A percentile compares a stretch with the other conserved stretches of the same genome.
Evolutionary conservation across 352 stramenopile species (phyloP).

Genomic region (Pythium vanterpoolii): DNA sequence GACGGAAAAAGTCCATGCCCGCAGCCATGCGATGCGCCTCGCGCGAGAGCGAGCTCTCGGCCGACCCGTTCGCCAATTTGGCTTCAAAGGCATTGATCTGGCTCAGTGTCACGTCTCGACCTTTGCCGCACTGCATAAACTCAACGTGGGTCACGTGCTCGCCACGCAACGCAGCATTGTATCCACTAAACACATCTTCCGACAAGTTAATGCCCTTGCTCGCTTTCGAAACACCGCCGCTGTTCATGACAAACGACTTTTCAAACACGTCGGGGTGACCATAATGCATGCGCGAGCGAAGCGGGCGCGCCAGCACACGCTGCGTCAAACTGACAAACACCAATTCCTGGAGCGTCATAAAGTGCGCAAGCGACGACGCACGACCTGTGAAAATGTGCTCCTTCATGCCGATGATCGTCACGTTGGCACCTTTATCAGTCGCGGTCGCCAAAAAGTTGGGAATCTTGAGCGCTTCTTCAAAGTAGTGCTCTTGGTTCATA

Average conservation of each 20-base stretch:
- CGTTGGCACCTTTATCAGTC: slow-evolving; percentile 56
- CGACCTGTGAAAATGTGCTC: slow-evolving; percentile 88
- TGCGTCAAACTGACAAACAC: slow-evolving; percentile 88
- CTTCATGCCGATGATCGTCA: slow-evolving; percentile 88
- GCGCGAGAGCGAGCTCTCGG: slow-evolving; percentile 76
- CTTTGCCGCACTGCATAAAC: slow-evolving; percentile 88
- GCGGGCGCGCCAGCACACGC: slow-evolving; percentile 69
- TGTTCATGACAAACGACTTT: slow-evolving; percentile 85
- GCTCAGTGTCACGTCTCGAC: slow-evolving; percentile 83
- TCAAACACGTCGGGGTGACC: slow-evolving; percentile 88
- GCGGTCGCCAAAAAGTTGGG: slow-evolving; percentile 83
- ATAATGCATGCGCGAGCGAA: slow-evolving; percentile 86
- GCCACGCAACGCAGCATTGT: slow-evolving; percentile 77
- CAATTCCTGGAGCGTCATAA: slow-evolving; percentile 87
- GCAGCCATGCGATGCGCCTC: slow-evolving; percentile 80
- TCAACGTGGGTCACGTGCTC: slow-evolving; percentile 79
- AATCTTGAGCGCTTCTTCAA: slow-evolving; percentile 89
- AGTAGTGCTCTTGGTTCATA: slow-evolving; percentile 91
- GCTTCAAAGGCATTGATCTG: slow-evolving; percentile 88
- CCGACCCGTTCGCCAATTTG: slow-evolving; percentile 80
- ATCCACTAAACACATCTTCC: slow-evolving; percentile 88
- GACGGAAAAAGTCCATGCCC: slow-evolving; percentile 86
- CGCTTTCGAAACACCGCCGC: slow-evolving; percentile 82
- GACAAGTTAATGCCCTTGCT: slow-evolving; percentile 89
- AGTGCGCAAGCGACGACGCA: slow-evolving; percentile 78